Evolutionary conservation across 2,329 filamentous ascomycete genomes (phyloP).

Genomic region (Beauveria australis): DNA sequence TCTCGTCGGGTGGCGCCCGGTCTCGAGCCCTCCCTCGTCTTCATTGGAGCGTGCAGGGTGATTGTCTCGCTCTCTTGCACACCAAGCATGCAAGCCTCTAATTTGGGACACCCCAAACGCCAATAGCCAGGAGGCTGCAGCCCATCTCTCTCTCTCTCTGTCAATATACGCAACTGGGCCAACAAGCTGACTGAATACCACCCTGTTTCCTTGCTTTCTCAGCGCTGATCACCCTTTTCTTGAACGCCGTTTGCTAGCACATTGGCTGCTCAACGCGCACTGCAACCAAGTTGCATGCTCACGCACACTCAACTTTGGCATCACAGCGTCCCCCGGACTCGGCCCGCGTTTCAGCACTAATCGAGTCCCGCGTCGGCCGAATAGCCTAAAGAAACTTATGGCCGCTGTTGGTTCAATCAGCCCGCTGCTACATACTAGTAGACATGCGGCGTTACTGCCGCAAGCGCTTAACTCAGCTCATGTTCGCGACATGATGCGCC

Average conservation of each 20-base stretch:
- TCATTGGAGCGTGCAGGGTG: background rate
- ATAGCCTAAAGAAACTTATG: background rate
- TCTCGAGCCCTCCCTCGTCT: background rate
- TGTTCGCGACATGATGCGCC: background rate
- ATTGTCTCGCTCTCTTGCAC: slow-evolving; percentile 2
- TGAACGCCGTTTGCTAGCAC: background rate
- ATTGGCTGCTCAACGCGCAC: background rate
- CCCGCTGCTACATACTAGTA: background rate
- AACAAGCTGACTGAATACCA: background rate
- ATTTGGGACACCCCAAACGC: background rate
- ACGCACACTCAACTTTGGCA: background rate
- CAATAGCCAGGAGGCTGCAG: background rate
- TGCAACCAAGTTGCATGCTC: background rate
- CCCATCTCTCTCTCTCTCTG: too few relatives aligned
- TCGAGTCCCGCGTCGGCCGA: background rate
- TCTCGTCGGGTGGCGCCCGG: slow-evolving; percentile 1
- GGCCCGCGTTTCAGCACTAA: background rate
- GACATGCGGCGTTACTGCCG: background rate
- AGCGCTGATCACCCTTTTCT: background rate
- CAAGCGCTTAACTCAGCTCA: background rate
- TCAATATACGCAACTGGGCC: background rate
- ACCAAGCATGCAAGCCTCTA: slow-evolving; percentile 6
- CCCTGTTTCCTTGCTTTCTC: background rate
- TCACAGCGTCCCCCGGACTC: background rate
- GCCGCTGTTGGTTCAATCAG: background rate